phyloP scores from a whole-genome alignment of 768 basidiomycete species.

The Cystofilobasidium macerans region DNA sequence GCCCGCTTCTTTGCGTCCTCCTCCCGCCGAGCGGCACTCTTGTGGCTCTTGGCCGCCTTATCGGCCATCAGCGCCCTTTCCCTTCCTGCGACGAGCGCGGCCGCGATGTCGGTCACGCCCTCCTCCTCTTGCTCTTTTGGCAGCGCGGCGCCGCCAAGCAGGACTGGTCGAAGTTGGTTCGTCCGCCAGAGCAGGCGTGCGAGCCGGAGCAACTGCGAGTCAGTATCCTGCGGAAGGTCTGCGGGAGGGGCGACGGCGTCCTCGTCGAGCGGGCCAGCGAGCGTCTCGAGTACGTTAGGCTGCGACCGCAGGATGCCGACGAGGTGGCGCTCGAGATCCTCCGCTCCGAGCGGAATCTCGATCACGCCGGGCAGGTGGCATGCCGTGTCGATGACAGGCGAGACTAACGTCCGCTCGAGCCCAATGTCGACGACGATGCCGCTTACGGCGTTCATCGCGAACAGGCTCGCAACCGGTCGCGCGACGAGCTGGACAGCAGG shows the following conservation, averaged over 20 bases:
- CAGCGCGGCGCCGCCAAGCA: conserved; percentile 30
- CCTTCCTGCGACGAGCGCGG: conserved; percentile 78
- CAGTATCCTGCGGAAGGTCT: conserved; percentile 44
- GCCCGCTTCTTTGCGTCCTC: conserved; percentile 57
- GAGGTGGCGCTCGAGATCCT: conserved; percentile 64
- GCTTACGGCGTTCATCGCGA: conserved; percentile 57
- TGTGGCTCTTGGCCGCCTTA: conserved; percentile 37
- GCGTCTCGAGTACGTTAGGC: conserved; percentile 49
- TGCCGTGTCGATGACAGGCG: conserved; percentile 64
- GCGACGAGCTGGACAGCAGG: conserved; percentile 70
- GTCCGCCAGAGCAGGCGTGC: conserved; percentile 28
- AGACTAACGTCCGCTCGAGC: conserved; percentile 61
- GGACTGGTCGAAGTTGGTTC: conserved; percentile 26
- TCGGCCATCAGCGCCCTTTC: conserved; percentile 80
- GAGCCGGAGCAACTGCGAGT: conserved; percentile 41
- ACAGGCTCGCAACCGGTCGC: conserved; percentile 72
- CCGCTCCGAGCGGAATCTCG: conserved; percentile 54
- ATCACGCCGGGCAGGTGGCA: conserved; percentile 49
- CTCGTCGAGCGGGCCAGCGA: conserved; percentile 44
- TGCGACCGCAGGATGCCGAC: conserved; percentile 58
- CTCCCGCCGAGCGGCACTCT: conserved; percentile 17
- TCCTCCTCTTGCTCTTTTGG: conserved; percentile 53
- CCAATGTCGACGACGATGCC: conserved; percentile 77
- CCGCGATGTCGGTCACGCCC: conserved; percentile 79
- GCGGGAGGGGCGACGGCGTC: conserved; percentile 48